Conservation (phyloP, 805 yeast genomes). For the Metschnikowia kunwiensis region DNA sequence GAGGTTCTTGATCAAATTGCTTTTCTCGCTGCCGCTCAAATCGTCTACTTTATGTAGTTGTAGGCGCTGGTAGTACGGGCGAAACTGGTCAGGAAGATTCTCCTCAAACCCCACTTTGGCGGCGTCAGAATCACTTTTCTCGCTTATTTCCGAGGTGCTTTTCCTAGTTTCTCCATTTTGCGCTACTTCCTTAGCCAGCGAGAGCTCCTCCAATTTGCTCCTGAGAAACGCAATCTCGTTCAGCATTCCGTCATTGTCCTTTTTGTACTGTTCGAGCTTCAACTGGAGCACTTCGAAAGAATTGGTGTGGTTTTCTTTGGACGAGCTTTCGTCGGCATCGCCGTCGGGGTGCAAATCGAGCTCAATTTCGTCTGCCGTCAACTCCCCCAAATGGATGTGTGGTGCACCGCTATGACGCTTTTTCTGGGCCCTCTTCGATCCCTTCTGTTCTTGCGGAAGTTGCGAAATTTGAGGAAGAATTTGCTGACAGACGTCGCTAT, state of each 20-base stretch:
- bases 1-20: slow-evolving; percentile 31
- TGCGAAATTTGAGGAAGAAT: slow-evolving; percentile 1
- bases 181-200: too few species aligned
- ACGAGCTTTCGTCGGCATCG: neutral
- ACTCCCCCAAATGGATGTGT: slow-evolving; percentile 12
- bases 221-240: slow-evolving; percentile 17
- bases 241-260: slow-evolving; percentile 18
- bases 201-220: slow-evolving; percentile 5
- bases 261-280: slow-evolving; percentile 14
- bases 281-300: slow-evolving; percentile 4
- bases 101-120: slow-evolving; percentile 7
- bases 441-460: neutral
- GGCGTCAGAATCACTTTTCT: neutral
- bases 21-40: slow-evolving; percentile 26
- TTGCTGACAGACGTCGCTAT: slow-evolving; percentile 17
- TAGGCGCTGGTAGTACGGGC: slow-evolving; percentile 24
- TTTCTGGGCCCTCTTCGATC: neutral
- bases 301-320: neutral
- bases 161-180: neutral
- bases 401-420: slow-evolving; percentile 2
- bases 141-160: neutral
- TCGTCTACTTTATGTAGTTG: slow-evolving; percentile 30
- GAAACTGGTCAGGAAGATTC: slow-evolving; percentile 22
- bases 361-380: slow-evolving; percentile 17
- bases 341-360: neutral